Percentiles rank a stretch among this genome's conserved stretches.
phyloP scores from a whole-genome alignment of 331 rosid genomes.

The Arachis monticola region DNA sequence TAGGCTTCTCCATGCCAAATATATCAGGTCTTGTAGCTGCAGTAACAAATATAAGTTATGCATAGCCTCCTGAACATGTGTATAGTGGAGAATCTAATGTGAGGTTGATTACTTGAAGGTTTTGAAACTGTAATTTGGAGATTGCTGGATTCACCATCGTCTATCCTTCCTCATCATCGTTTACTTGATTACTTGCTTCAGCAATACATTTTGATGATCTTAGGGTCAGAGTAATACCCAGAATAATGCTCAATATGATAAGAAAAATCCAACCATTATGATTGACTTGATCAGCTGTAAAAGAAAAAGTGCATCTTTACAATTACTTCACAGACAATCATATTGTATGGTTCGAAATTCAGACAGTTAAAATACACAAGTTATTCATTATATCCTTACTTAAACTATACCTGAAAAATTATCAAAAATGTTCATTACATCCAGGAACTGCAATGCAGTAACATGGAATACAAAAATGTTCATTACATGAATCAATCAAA shows the following conservation, averaged over 20 bases:
- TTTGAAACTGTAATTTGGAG: constrained; percentile 65
- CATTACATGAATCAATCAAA: background rate
- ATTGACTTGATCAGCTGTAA: constrained; percentile 56
- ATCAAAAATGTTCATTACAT: constrained; percentile 10
- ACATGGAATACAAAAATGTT: constrained; percentile 11
- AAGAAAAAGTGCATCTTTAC: constrained; percentile 21
- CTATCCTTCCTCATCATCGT: constrained; percentile 60
- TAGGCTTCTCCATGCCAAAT: constrained; percentile 83
- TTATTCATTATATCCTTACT: no score
- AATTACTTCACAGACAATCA: constrained; percentile 22
- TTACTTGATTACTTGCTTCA: constrained; percentile 54
- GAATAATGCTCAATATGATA: constrained; percentile 58
- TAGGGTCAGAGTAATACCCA: constrained; percentile 54
- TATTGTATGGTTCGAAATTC: no score
- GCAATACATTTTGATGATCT: constrained; percentile 66
- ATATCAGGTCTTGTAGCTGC: constrained; percentile 73
- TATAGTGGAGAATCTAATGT: constrained; percentile 13
- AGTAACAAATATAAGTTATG: constrained; percentile 36
- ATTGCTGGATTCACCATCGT: constrained; percentile 64
- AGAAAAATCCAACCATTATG: constrained; percentile 66
- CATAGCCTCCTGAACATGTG: constrained; percentile 35
- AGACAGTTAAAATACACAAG: no score
- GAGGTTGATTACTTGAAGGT: constrained; percentile 55
- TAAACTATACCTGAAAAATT: constrained; percentile 57
- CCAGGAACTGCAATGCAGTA: constrained; percentile 83